Conservation (phyloP, 371 early-diverging fungal genomes). For the Blakeslea trispora region DNA sequence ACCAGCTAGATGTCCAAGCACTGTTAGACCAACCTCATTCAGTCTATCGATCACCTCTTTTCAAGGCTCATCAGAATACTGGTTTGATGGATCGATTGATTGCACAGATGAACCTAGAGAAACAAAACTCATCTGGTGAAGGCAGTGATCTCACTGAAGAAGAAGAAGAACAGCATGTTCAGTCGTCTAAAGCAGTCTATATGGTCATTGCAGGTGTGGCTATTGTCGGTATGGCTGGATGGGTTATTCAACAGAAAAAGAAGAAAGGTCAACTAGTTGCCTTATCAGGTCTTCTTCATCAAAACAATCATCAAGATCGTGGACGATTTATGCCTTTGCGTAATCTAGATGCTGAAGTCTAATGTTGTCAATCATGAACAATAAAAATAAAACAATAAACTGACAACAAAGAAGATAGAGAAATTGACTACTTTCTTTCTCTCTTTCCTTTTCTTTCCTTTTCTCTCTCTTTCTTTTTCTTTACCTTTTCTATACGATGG, state of each 20-base stretch:
- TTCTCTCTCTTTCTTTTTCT: constrained; percentile 3
- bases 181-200: constrained; percentile 15
- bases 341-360: constrained; percentile 30
- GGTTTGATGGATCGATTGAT: constrained; percentile 32
- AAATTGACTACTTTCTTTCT: not conserved
- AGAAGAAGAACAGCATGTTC: not conserved
- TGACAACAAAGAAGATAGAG: not conserved
- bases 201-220: constrained; percentile 24
- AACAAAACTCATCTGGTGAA: constrained; percentile 17
- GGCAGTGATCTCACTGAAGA: not conserved
- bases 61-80: constrained; percentile 26
- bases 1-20: constrained; percentile 15
- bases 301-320: constrained; percentile 22
- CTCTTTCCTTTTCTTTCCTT: not conserved
- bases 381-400: not conserved
- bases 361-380: constrained; percentile 7
- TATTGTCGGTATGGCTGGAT: constrained; percentile 25
- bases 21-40: constrained; percentile 13
- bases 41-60: constrained; percentile 30
- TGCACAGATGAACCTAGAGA: constrained; percentile 22
- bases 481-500: not conserved
- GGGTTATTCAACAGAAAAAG: constrained; percentile 29
- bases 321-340: constrained; percentile 40
- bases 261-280: constrained; percentile 28
- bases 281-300: constrained; percentile 29